Base-by-base conservation (phyloP, 2,329 filamentous ascomycete species). In the Aspergillus texensis region DNA sequence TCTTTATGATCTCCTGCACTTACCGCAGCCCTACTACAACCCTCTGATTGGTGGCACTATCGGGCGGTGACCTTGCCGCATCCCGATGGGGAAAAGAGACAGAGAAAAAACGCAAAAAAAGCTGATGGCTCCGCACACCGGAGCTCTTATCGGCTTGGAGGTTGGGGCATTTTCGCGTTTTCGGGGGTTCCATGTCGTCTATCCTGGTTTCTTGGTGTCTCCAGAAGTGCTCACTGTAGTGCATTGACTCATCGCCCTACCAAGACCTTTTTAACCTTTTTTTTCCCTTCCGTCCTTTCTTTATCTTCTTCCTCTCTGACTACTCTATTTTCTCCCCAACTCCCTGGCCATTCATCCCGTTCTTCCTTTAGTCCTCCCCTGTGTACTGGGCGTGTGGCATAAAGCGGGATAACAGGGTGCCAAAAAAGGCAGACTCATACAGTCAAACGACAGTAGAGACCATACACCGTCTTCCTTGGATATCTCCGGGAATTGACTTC, bases 181-280 rank as follows among this genome's bases (percentile, higher is more conserved):
- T 65, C 39, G 43, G 62, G 54, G 54, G 52, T 41, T 57, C 62
- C 58, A 56, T 55, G 54, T 56, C 39, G 46, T 58, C 58, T 65
- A 67, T 68, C 62, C 65, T 61, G 53, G 62, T 58, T 67, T 62
- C 62, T 62, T 63, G 39, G 39, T 41, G 60, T 60, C 65, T 55
- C 55, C 56, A 66, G 62, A 58, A 56, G 43, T 39, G 32, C n/a
- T 36, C 52, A 39, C 52, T 59, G 39, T n/a, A 55, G 53, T 30
- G 57, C 60, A 68, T 72, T 74, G 72, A 75, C 70, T 75, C 72
- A 75, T 73, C 68, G 61, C 64, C 30, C 54, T 56, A 58, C 62
- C 62, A 52, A 60, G 52, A 57, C 52, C 60, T 60, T 62, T 36
- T 59, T 58, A 55, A 57, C 56, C 60, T 64, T 63, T 64, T 63